phyloP scores from a whole-genome alignment of 2,329 filamentous ascomycete genomes.

The Purpureocillium lavendulum region DNA sequence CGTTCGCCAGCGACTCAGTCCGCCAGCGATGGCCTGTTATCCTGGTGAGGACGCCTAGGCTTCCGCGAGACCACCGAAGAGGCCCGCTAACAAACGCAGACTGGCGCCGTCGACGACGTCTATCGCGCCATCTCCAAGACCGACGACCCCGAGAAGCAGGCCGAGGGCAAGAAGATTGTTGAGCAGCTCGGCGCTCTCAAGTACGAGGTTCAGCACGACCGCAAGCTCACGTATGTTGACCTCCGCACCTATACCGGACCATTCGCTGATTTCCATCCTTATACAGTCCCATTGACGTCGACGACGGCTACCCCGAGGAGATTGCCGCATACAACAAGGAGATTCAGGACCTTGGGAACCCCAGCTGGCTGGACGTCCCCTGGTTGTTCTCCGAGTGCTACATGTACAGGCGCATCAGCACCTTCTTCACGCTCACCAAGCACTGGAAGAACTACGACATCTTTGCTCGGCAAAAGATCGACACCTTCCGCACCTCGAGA shows the following conservation, averaged over 20 bases:
- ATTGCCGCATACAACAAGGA: conserved; percentile 80
- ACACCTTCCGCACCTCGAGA: conserved; percentile 85
- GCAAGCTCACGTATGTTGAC: conserved; percentile 57
- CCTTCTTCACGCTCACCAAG: conserved; percentile 65
- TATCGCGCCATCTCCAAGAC: conserved; percentile 60
- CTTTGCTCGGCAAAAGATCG: conserved; percentile 82
- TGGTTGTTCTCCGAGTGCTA: conserved; percentile 97
- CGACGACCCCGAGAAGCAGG: conserved; percentile 53
- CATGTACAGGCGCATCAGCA: conserved; percentile 77
- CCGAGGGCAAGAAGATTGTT: conserved; percentile 82
- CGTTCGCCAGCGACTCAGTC: conserved; percentile 81
- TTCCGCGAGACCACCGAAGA: neutral
- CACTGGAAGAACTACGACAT: conserved; percentile 90
- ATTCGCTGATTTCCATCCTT: neutral
- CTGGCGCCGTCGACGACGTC: conserved; percentile 88
- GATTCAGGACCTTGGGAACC: conserved; percentile 61
- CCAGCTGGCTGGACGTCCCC: conserved; percentile 73
- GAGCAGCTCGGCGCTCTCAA: conserved; percentile 75
- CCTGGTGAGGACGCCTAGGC: conserved; percentile 49
- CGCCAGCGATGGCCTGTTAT: conserved; percentile 90
- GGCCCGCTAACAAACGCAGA: conserved; percentile 40
- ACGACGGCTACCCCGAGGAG: conserved; percentile 76
- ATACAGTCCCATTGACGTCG: conserved; percentile 21
- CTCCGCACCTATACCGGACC: too few relatives aligned
- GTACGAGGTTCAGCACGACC: conserved; percentile 90